phyloP scores from a whole-genome alignment of 139 green algal genomes.

The Mesostigma viride region DNA sequence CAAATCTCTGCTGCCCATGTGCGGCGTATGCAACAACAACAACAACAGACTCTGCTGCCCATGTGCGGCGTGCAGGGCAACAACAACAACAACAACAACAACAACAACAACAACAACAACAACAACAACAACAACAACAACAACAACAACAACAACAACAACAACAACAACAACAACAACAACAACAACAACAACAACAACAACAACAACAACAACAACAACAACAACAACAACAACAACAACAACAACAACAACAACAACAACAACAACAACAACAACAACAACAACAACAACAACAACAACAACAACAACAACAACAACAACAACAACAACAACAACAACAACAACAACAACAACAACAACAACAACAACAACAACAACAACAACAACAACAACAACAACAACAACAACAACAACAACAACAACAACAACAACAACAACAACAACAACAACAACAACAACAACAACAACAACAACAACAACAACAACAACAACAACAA shows the following conservation, averaged over 20 bases:
- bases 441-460: background rate
- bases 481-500: background rate
- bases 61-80: too few species aligned
- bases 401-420: background rate
- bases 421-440: background rate
- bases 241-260: background rate
- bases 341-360: background rate
- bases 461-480: background rate
- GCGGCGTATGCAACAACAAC: too few species aligned
- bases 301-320: background rate
- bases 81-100: background rate
- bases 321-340: background rate
- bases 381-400: background rate
- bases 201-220: background rate
- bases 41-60: too few species aligned
- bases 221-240: background rate
- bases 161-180: background rate
- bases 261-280: background rate
- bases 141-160: background rate
- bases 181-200: background rate
- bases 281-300: background rate
- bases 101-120: background rate
- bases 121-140: background rate
- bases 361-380: background rate
- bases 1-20: too few species aligned